phyloP scores from a whole-genome alignment of 257 asterid species.

The Nemophila menziesii region DNA sequence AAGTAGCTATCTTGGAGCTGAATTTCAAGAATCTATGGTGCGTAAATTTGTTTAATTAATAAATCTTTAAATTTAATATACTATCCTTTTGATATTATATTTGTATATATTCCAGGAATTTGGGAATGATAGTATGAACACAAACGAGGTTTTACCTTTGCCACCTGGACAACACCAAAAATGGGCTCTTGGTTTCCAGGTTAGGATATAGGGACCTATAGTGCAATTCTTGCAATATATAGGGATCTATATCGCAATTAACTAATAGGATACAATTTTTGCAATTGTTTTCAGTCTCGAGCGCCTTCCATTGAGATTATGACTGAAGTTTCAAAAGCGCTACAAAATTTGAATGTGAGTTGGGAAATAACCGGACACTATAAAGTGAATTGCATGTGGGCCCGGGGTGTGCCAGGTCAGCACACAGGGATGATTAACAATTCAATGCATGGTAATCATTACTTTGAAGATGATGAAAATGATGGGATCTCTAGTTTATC shows the following conservation, averaged over 20 bases:
- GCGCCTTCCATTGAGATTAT: slow-evolving; percentile 75
- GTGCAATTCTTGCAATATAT: too few relatives aligned
- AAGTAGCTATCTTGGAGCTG: slow-evolving; percentile 49
- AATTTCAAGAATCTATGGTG: slow-evolving; percentile 52
- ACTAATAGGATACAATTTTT: neutral
- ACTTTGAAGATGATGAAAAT: slow-evolving; percentile 34
- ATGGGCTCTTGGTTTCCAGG: slow-evolving; percentile 99
- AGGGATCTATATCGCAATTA: too few relatives aligned
- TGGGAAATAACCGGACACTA: slow-evolving; percentile 73
- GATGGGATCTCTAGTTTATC: slow-evolving; percentile 16
- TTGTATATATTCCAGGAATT: slow-evolving; percentile 49
- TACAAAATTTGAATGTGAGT: slow-evolving; percentile 58
- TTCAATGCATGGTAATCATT: slow-evolving; percentile 35
- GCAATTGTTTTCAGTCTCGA: slow-evolving; percentile 47
- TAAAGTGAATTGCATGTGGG: slow-evolving; percentile 82
- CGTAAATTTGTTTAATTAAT: slow-evolving; percentile 7
- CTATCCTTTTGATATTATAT: too few relatives aligned
- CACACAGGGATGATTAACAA: slow-evolving; percentile 28
- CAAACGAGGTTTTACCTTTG: slow-evolving; percentile 38
- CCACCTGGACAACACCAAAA: slow-evolving; percentile 56
- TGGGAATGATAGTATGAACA: slow-evolving; percentile 28
- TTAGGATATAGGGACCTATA: too few relatives aligned
- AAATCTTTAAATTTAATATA: neutral
- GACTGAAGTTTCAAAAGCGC: slow-evolving; percentile 65
- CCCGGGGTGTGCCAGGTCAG: slow-evolving; percentile 29